Conservation (phyloP, 306 rosid species). For the Trifolium pratense region DNA sequence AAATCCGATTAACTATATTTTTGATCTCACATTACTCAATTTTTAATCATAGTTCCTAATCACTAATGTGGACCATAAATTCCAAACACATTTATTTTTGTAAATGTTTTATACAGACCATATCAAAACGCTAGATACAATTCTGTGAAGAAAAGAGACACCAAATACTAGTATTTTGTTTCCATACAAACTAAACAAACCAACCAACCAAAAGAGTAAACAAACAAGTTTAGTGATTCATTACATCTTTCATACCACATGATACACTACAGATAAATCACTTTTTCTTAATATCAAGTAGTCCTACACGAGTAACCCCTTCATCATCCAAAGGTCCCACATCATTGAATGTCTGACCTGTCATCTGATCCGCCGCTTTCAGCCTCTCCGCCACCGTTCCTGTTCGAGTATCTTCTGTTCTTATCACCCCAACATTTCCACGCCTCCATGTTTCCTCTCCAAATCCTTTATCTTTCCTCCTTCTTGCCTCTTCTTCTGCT, state of each 20-base stretch:
- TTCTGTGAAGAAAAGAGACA: background rate
- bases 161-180: background rate
- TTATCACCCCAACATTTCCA: constrained; percentile 41
- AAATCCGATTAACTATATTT: too few relatives aligned
- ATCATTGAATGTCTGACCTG: constrained; percentile 69
- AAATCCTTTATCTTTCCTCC: constrained; percentile 44
- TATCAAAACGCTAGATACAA: too few relatives aligned
- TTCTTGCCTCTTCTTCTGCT: constrained; percentile 52
- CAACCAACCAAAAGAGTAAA: background rate
- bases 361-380: constrained; percentile 59
- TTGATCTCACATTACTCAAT: too few relatives aligned
- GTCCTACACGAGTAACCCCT: constrained; percentile 40
- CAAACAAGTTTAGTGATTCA: background rate
- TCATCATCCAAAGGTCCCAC: constrained; percentile 60
- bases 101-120: too few relatives aligned
- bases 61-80: too few relatives aligned
- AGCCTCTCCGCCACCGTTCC: constrained; percentile 55
- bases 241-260: background rate
- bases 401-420: constrained; percentile 49
- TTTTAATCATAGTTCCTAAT: too few relatives aligned
- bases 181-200: background rate
- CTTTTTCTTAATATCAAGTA: constrained; percentile 32
- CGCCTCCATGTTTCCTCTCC: constrained; percentile 1
- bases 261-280: background rate
- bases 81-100: too few relatives aligned